Evolutionary conservation across 495 filamentous ascomycete species (phyloP), one percentile per base, ranked within the genome.

Genomic region (Aspergillus affinis): DNA sequence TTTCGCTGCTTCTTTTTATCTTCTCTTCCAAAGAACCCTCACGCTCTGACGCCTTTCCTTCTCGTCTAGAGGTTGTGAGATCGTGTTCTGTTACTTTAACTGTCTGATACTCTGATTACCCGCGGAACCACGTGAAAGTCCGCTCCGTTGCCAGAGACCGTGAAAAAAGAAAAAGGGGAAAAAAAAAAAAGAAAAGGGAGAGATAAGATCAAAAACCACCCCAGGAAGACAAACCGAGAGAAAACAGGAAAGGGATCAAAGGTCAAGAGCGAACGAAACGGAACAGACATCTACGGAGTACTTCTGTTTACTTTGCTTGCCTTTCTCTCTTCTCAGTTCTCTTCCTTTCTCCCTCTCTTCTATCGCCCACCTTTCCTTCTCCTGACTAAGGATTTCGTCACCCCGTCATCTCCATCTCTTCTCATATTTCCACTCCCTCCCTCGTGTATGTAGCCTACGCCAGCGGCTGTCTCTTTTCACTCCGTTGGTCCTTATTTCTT

Each of bases 291-390:
- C 23, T 26, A 26, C 23, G 23, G 23, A 15, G 1, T 41, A 20
- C 48, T 21, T 26, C 13, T 17, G 19, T 10, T 49, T 20, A 17
- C 48, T 20, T 20, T 17, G 18, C 19, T 49, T 12, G 48, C 48
- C 19, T 49, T 19, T 49, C n/a, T 23, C 47, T 20, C 18, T 17
- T 1, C 48, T n/a, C n/a, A n/a, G n/a, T n/a, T n/a, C 5, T 5
- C 57, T 64, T 51, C 41, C 49, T 48, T 56, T 51, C 15, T 56
- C 9, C n/a, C 19, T 48, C 54, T 51, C 23, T 51, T 51, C n/a
- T 23, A 52, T 27, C 48, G 6, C 23, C 7, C 23, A 49, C 48
- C 18, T 55, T 54, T 29, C 6, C 44, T 18, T 54, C 27, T 44
- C 20, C 17, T 54, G 15, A 44, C 32, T 64, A 44, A 60, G 41